Evolutionary conservation across 495 filamentous ascomycete species (phyloP), one percentile per base, ranked within the genome.

Genomic region (Penicillium samsonianum): DNA sequence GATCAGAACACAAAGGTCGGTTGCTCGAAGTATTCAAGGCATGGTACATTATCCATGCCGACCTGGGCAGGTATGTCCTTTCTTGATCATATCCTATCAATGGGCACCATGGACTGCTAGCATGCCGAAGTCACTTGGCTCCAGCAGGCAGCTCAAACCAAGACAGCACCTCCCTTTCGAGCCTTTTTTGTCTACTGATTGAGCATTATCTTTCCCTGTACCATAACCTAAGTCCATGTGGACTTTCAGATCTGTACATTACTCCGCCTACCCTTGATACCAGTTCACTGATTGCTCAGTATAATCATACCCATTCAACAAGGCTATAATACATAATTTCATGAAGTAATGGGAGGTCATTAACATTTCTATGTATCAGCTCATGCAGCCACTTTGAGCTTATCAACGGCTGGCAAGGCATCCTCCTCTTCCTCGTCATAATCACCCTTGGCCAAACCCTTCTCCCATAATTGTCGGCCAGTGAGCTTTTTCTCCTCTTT

Each of bases 391-490:
- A 95, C 77, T 65, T 87, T 89, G 55, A 92, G 75, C 71, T 86
- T 88, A 45, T 88, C 83, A 43, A 91, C 70, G 61, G 84, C 83
- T 28, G 75, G 68, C 20, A 85, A 70, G 46, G 75, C 78, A 59
- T 83, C 83, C 25, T 80, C 76, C 41, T 76, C 78, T 7, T 82
- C 80, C 43, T 92, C 88, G 60, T 90, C 90, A 70, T 91, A 87
- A 49, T 87, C 89, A 49, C 64, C 79, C 75, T 87, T 90, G 28
- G 78, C 90, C 67, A 96, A 74, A 9, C 91, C 91, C 48, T 82
- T 79, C 77, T 92, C 87, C 91, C 91, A 96, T 49, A 96, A 71
- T 67, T 96, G 86, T 70, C 77, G 88, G 33, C 91, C 91, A 6
- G 90, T 91, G 58, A 95, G 75, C 68, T 80, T 87, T 71, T 80